Evolutionary conservation across 176 grass and related monocot species (phyloP).

Genomic region (Lolium multiflorum): DNA sequence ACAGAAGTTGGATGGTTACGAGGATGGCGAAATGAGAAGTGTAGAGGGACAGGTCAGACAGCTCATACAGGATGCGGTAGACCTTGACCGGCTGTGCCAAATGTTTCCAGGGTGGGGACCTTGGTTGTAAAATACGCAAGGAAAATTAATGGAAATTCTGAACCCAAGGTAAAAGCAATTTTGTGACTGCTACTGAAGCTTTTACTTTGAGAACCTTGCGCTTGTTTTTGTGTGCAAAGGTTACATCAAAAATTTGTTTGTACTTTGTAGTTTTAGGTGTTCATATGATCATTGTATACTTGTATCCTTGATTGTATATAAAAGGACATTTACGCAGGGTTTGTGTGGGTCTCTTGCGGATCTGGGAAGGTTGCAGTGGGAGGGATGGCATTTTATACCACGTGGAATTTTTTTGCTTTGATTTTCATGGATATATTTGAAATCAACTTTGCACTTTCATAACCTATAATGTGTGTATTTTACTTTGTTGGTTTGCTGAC

Average conservation of each 20-base stretch:
- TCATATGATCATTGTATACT: neutral
- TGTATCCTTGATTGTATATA: neutral
- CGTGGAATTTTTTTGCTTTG: too few species aligned
- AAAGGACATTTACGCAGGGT: neutral
- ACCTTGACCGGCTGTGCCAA: constrained; percentile 78
- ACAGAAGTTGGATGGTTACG: constrained; percentile 89
- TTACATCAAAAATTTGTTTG: neutral
- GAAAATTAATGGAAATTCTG: constrained; percentile 28
- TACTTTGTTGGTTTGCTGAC: neutral
- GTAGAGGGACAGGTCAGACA: constrained; percentile 91
- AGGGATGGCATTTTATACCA: too few species aligned
- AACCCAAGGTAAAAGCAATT: neutral
- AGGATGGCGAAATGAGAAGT: constrained; percentile 95
- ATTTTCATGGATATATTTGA: neutral
- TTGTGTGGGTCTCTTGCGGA: neutral
- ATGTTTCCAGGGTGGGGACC: constrained; percentile 99
- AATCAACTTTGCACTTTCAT: neutral
- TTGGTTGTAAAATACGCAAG: constrained; percentile 55
- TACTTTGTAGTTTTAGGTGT: neutral
- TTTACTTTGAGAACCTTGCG: neutral
- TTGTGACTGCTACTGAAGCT: constrained; percentile 33
- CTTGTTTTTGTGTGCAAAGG: neutral
- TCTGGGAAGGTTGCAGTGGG: neutral
- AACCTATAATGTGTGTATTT: neutral
- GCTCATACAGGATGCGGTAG: constrained; percentile 87